These are phyloP conservation scores for Nicotiana tabacum DNA, from an alignment of 257 asterid genomes.

Conservation along the genomic window DNA sequence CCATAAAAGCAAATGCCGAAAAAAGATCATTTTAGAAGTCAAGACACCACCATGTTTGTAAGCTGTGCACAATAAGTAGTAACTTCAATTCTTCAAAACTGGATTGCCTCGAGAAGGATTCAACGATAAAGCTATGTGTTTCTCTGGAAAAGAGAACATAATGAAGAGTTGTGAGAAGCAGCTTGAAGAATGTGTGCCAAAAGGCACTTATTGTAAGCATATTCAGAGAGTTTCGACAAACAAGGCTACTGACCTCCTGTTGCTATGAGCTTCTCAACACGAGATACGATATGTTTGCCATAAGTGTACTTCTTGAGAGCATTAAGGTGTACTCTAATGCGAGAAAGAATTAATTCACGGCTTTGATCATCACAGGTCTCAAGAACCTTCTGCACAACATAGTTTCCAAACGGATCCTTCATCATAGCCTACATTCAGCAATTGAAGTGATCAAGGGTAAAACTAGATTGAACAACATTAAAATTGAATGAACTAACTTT, in stretches of 20 bases:
- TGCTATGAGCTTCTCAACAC: constrained; percentile 75
- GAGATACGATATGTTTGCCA: constrained; percentile 84
- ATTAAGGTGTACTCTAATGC: constrained; percentile 71
- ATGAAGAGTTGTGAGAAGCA: no score
- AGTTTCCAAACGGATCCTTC: constrained; percentile 92
- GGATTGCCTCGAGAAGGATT: constrained; percentile 14
- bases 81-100: constrained; percentile 6
- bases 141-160: neutral
- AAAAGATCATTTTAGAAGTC: neutral
- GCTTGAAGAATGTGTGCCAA: no score
- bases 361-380: constrained; percentile 76
- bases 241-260: constrained; percentile 56
- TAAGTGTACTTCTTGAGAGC: constrained; percentile 83
- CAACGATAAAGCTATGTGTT: constrained; percentile 1
- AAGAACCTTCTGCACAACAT: constrained; percentile 84
- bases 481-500: no score
- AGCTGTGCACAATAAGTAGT: neutral
- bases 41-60: neutral
- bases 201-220: no score
- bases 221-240: neutral
- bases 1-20: neutral
- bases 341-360: constrained; percentile 66
- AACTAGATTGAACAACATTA: neutral
- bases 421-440: constrained; percentile 63
- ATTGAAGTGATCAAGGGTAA: neutral